Evolutionary conservation across 768 basidiomycete genomes (phyloP).

Genomic region (Mycena filopes): DNA sequence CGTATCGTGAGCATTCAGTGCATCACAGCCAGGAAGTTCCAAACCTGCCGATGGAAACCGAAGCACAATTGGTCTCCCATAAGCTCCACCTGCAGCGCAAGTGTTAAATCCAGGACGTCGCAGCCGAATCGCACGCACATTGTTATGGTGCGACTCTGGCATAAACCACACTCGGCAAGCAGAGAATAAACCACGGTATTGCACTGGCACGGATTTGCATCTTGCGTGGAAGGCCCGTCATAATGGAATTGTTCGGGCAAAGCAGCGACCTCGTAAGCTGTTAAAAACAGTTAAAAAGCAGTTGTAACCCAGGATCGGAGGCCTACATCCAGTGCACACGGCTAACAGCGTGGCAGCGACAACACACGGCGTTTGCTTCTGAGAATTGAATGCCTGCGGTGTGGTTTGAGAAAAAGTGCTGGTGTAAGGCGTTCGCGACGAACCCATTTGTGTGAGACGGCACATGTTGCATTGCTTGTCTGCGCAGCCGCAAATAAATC

Average conservation of each 20-base stretch:
- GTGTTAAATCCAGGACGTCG: background rate
- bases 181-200: conserved; percentile 56
- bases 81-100: conserved; percentile 30
- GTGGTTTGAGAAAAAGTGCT: conserved; percentile 3
- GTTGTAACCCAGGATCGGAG: background rate
- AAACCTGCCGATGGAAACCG: conserved; percentile 29
- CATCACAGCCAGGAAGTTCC: background rate
- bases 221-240: conserved; percentile 38
- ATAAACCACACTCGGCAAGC: conserved; percentile 55
- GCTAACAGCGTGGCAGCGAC: conserved; percentile 47
- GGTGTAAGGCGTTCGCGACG: conserved; percentile 12
- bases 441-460: conserved; percentile 56
- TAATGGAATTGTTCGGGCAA: conserved; percentile 40
- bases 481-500: conserved; percentile 40
- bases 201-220: conserved; percentile 50
- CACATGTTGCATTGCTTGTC: conserved; percentile 51
- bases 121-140: conserved; percentile 38
- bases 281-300: background rate
- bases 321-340: conserved; percentile 44
- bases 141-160: conserved; percentile 48
- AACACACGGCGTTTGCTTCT: conserved; percentile 51
- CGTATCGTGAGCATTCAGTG: conserved; percentile 4
- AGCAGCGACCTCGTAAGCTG: conserved; percentile 45
- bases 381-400: conserved; percentile 56
- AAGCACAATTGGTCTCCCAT: conserved; percentile 36